These are phyloP conservation scores for Ilex asprella DNA, from an alignment of 257 asterid species.

Conservation along the genomic window DNA sequence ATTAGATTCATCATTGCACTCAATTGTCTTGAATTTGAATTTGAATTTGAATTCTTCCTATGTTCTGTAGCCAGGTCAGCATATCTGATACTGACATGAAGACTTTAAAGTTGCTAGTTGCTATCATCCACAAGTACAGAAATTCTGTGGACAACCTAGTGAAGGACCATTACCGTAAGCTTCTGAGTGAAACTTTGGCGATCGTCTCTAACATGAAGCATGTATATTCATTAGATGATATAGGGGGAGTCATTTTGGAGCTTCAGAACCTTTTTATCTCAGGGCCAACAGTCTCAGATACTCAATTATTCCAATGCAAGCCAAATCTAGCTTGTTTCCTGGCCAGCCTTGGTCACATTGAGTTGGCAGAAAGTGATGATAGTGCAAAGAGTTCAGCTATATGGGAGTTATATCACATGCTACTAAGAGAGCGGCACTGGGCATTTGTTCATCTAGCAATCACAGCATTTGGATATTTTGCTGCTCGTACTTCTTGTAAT, in stretches of 20 bases:
- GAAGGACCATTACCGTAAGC: conserved; percentile 44
- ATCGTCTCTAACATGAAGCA: conserved; percentile 64
- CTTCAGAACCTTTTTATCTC: conserved; percentile 73
- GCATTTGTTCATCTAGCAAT: conserved; percentile 73
- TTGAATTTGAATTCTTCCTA: conserved; percentile 6
- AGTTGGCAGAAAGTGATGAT: conserved; percentile 50
- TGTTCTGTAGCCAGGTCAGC: conserved; percentile 57
- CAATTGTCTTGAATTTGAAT: neutral
- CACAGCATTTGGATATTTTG: conserved; percentile 77
- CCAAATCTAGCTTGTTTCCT: conserved; percentile 74
- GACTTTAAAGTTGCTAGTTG: conserved; percentile 60
- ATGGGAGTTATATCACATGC: conserved; percentile 76
- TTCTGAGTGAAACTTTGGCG: conserved; percentile 67
- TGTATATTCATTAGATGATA: conserved; percentile 56
- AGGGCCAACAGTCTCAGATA: conserved; percentile 34
- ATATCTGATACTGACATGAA: conserved; percentile 71
- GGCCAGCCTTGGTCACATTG: conserved; percentile 75
- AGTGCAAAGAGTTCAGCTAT: conserved; percentile 50
- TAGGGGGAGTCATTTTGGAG: conserved; percentile 71
- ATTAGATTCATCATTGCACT: neutral
- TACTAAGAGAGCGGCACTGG: conserved; percentile 84
- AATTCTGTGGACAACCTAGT: conserved; percentile 35
- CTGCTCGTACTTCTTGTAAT: conserved; percentile 65
- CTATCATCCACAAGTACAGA: conserved; percentile 51
- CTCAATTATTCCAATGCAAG: conserved; percentile 49